Conservation (phyloP, 306 rosid genomes). For the Vigna trinervia region DNA sequence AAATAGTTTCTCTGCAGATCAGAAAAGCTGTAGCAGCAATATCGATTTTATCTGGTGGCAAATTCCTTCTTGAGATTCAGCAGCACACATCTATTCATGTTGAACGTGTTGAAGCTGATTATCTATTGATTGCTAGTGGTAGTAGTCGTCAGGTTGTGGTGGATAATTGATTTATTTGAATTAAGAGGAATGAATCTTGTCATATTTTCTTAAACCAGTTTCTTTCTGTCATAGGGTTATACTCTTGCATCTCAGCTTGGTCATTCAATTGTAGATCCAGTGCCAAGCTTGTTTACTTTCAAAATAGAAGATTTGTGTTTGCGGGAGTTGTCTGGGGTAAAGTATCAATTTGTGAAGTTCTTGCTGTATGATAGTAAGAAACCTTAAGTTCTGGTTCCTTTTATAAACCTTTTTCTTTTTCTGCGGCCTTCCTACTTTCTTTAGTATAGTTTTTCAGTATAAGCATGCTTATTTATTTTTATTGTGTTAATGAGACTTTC, state of each 20-base stretch:
- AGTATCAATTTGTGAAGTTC: constrained; percentile 42
- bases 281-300: constrained; percentile 91
- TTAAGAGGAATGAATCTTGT: constrained; percentile 31
- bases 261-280: constrained; percentile 87
- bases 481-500: constrained; percentile 21
- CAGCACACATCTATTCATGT: constrained; percentile 47
- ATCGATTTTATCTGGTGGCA: constrained; percentile 55
- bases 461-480: constrained; percentile 21
- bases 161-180: constrained; percentile 41
- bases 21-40: constrained; percentile 68
- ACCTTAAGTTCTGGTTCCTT: constrained; percentile 39
- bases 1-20: constrained; percentile 83
- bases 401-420: constrained; percentile 1
- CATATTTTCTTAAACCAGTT: constrained; percentile 35
- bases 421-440: constrained; percentile 6
- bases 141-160: constrained; percentile 82
- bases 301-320: constrained; percentile 75
- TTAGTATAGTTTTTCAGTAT: constrained; percentile 14
- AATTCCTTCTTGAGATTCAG: constrained; percentile 71
- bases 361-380: constrained; percentile 32
- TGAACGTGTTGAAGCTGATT: constrained; percentile 76
- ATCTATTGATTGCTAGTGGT: constrained; percentile 89
- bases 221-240: constrained; percentile 69
- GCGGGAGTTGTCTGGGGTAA: constrained; percentile 85
- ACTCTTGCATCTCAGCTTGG: constrained; percentile 91